These are phyloP conservation scores for Pascua sp. DNA, from an alignment of 1,284 basidiomycete genomes.

Conservation along the genomic window DNA sequence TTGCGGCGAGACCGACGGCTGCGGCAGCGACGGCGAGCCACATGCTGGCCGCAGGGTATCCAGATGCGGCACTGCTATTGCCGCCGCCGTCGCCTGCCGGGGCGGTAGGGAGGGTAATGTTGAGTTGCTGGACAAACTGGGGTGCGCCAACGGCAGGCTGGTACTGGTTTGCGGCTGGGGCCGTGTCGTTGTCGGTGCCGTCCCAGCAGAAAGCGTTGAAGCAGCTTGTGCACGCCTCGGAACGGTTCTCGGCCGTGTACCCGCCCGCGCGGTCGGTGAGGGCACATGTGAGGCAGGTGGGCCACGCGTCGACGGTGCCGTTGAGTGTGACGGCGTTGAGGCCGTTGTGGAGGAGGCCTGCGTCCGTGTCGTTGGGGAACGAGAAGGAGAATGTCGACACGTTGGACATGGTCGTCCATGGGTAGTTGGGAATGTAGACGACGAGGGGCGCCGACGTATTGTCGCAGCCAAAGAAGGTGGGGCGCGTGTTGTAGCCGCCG, in stretches of 20 bases:
- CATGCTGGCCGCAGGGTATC: too few relatives aligned
- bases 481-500: slow-evolving; percentile 54
- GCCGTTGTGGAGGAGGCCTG: slow-evolving; percentile 34
- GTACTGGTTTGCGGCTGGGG: slow-evolving; percentile 31
- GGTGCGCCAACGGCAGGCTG: slow-evolving; percentile 18
- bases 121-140: not conserved
- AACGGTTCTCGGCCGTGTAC: slow-evolving; percentile 30
- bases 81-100: too few relatives aligned
- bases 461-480: slow-evolving; percentile 49
- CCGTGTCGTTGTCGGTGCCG: slow-evolving; percentile 31
- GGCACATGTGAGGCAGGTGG: slow-evolving; percentile 50
- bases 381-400: slow-evolving; percentile 47
- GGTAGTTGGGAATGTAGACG: slow-evolving; percentile 52
- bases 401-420: slow-evolving; percentile 47
- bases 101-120: too few relatives aligned
- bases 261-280: slow-evolving; percentile 46
- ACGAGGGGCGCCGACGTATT: slow-evolving; percentile 49
- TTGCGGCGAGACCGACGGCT: too few relatives aligned
- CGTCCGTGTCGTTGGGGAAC: slow-evolving; percentile 41
- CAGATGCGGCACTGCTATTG: too few relatives aligned
- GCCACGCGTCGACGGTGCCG: slow-evolving; percentile 38
- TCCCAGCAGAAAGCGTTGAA: slow-evolving; percentile 48
- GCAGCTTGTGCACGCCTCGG: slow-evolving; percentile 39
- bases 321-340: slow-evolving; percentile 36
- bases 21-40: too few relatives aligned